phyloP scores from a whole-genome alignment of 164 flowering plant species.

The Stephania japonica region DNA sequence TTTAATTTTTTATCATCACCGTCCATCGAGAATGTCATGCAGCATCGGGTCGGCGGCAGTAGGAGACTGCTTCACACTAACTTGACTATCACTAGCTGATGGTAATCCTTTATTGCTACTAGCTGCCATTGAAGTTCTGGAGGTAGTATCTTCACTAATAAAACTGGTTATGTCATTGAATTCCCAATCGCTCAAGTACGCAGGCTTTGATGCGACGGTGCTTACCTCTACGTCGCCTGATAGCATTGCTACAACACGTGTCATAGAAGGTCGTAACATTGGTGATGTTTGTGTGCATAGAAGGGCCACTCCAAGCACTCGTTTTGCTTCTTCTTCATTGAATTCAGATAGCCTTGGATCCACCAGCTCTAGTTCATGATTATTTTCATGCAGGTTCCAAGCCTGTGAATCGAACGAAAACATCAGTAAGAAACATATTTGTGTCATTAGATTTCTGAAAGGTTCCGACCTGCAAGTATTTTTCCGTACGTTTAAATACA shows the following conservation, averaged over 20 bases:
- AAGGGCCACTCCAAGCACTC: conserved; percentile 41
- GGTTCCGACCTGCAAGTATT: not conserved
- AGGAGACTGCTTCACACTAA: conserved; percentile 7
- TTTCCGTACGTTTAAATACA: not conserved
- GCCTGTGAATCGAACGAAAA: conserved; percentile 9
- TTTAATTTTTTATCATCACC: not conserved
- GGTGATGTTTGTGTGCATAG: conserved; percentile 69
- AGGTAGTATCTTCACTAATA: conserved; percentile 10
- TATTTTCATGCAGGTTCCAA: conserved; percentile 19
- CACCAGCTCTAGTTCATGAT: conserved; percentile 13
- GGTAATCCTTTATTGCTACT: conserved; percentile 10
- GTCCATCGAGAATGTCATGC: conserved; percentile 14
- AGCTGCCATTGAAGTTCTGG: conserved; percentile 1
- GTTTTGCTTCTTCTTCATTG: conserved; percentile 32
- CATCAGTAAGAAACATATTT: not conserved
- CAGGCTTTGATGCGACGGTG: conserved; percentile 30
- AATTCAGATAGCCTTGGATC: conserved; percentile 25
- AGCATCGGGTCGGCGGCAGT: conserved; percentile 9
- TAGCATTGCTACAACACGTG: conserved; percentile 60
- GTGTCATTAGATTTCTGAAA: not conserved
- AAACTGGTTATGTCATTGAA: conserved; percentile 12
- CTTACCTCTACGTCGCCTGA: conserved; percentile 52
- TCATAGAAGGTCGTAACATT: conserved; percentile 48
- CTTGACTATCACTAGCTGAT: conserved; percentile 7
- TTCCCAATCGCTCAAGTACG: conserved; percentile 19